Base-by-base conservation (phyloP, 2,329 filamentous ascomycete genomes). In the Harringtonia aguacate region DNA sequence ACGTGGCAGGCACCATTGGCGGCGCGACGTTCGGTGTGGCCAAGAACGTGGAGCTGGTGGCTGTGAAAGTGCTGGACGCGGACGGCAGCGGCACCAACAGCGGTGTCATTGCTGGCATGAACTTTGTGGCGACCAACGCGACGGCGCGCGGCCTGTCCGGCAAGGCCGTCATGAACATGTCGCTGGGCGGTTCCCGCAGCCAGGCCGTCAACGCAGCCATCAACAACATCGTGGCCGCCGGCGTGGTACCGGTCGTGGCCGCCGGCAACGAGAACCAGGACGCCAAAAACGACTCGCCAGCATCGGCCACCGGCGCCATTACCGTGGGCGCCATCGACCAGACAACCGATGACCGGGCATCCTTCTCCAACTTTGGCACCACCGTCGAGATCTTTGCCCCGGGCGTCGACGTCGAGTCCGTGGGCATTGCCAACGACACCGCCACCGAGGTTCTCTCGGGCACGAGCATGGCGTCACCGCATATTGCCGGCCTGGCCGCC, bases 91-190 rank as follows among this genome's bases (percentile, higher is more conserved):
- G 73, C 35, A 60, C 65, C 45, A 73, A 68, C 57, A 67, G 69
- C 17, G 65, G 63, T 43, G 66, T 82, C 42, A 67, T 84, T 39
- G 59, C 66, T n/a, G 79, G 78, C 48, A 70, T 83, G 61, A 65
- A 78, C 52, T 80, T 66, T 47, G 57, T 77, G 36, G 63, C 67
- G 36, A 50, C 66, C n/a, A 66, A 76, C 49, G 74, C 63, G 34
- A 50, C 56, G 35, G 44, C 57, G 30, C 61, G 61, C 48, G 62
- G 63, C 20, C 57, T 68, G 29, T 46, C 49, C n/a, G 72, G 73
- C 54, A 75, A 73, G 55, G 66, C 72, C 45, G 70, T 80, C 52
- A 71, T 80, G 67, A 80, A 79, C 67, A 76, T 80, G 73, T 79
- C 76, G 4, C 66, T 80, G 18, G 74, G 74, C 46, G 73, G 74